Evolutionary conservation across 305 asterid species (phyloP), one percentile per base, ranked within the genome.

Genomic region (Solanum aculeatissimum): DNA sequence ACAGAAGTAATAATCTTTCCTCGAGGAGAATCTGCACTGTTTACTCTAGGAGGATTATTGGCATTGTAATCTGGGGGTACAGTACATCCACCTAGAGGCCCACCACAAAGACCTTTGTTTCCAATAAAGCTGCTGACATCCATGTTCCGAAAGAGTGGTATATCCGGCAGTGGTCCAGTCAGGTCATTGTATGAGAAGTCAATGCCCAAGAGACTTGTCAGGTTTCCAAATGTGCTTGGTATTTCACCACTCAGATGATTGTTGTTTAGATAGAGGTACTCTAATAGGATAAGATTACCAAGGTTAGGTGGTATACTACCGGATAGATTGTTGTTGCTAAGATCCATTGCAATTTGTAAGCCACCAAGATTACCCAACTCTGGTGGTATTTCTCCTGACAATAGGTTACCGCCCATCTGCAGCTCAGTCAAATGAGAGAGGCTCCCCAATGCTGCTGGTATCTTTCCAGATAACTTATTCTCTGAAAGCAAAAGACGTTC

Each of bases 71-170:
- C 49, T 4, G 89, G 23, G 5, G 87, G 86, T n/a, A 68, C 90
- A 0, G 66, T 85, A 82, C 99, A 95, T 80, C 88, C 87, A 16
- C 94, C 92, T 21, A 95, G 94, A 18, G 90, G 97, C 83, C 97
- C 93, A 16, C 99, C 99, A 21, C 99, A 94, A 12, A 96, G 97
- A 51, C 96, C 97, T 68, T 79, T 91, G 86, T 96, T 96, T 54
- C 98, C 98, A 10, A 89, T 82, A 83, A 96, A 96, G 92, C 99
- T 96, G 86, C 86, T 88, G 54, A 78, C 21, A 27, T 89, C 90
- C 98, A 93, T 94, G 85, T 92, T 93, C 87, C 88, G 91, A 85
- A 96, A 93, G 92, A 96, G 38, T 25, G 88, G 94, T 3, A 91
- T 95, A 21, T 90, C 86, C 7, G 99, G 99, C 80, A 96, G 83